phyloP scores from a whole-genome alignment of 495 filamentous ascomycete genomes.

The Neurospora intermedia region DNA sequence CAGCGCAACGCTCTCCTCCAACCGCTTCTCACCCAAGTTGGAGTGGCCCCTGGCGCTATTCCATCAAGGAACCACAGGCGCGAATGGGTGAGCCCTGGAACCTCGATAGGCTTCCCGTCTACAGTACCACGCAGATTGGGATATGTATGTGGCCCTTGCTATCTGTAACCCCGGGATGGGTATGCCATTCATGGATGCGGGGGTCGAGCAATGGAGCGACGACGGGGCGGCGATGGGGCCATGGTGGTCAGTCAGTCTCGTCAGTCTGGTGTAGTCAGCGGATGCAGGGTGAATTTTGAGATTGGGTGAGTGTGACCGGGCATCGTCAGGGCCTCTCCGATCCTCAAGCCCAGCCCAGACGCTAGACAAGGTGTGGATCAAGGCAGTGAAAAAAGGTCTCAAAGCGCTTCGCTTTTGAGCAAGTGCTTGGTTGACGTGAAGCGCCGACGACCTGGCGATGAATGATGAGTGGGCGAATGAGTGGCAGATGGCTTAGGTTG shows the following conservation, averaged over 20 bases:
- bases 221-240: not conserved
- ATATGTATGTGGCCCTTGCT: not conserved
- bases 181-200: not conserved
- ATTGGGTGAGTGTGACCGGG: not conserved
- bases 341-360: not conserved
- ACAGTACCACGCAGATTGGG: not conserved
- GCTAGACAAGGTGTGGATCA: slow-evolving; percentile 3
- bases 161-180: not conserved
- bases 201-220: not conserved
- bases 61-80: not conserved
- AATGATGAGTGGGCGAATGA: not conserved
- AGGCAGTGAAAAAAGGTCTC: slow-evolving; percentile 20
- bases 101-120: not conserved
- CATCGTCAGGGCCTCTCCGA: not conserved
- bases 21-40: not conserved
- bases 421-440: slow-evolving; percentile 18
- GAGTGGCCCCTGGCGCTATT: not conserved
- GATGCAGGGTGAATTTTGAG: not conserved
- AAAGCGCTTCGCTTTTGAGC: slow-evolving; percentile 3
- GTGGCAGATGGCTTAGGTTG: not conserved
- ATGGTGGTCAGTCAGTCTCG: not conserved
- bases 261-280: not conserved
- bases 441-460: slow-evolving; percentile 6
- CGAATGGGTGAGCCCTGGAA: not conserved
- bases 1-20: not conserved